Conservation (phyloP, 169 alveolate genomes). For the Cyclospora cayetanensis region DNA sequence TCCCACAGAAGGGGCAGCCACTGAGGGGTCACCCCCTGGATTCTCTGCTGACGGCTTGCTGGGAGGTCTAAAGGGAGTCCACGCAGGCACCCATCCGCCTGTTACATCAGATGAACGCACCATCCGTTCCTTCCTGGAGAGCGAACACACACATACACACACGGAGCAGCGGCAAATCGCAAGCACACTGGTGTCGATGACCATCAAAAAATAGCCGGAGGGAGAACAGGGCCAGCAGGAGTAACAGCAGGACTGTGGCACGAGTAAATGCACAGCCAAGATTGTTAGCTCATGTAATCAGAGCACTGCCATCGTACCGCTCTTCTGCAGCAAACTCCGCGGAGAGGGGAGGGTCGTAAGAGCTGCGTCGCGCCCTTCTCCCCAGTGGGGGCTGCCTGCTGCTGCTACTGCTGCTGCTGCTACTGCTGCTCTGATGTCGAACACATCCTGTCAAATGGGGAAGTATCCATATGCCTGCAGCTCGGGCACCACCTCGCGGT, state of each 20-base stretch:
- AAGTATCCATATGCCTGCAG: too few species aligned
- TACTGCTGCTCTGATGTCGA: neutral
- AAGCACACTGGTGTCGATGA: neutral
- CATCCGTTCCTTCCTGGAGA: neutral
- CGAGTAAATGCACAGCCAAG: neutral
- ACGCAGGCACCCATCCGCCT: neutral
- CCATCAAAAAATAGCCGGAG: neutral
- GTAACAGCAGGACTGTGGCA: neutral
- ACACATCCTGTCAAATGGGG: too few species aligned
- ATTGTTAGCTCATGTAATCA: neutral
- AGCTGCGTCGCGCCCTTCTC: neutral
- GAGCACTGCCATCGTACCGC: too few species aligned
- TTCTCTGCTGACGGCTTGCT: neutral
- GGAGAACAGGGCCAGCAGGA: neutral
- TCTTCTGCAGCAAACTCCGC: neutral
- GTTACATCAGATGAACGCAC: neutral
- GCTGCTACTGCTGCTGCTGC: neutral
- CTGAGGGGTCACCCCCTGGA: neutral
- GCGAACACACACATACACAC: neutral
- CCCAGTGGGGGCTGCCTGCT: too few species aligned
- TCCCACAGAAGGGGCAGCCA: neutral
- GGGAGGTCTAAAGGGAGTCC: constrained; percentile 1
- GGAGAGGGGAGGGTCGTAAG: neutral
- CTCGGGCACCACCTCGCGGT: too few species aligned
- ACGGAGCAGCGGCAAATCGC: neutral